Base-by-base conservation (phyloP, 2,329 filamentous ascomycete genomes). In the Pezicula radicicola region DNA sequence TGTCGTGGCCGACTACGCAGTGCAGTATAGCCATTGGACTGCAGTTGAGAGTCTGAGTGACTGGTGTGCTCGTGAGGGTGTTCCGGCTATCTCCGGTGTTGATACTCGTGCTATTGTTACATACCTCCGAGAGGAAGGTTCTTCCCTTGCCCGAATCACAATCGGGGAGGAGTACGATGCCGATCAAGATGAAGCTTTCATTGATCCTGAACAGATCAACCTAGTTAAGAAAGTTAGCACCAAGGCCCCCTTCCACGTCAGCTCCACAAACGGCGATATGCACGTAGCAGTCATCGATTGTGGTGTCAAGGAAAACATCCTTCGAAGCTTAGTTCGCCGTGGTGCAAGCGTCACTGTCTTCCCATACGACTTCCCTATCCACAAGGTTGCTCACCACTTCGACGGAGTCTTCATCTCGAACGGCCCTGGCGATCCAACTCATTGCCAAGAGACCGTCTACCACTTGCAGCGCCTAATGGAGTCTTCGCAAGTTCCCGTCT, bases 401-500 rank as follows among this genome's bases (percentile, higher is more conserved):
- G 94, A 99, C 64, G 94, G 94, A 67, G 87, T 99, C 67, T 99
- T 99, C 81, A 97, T 97, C 76, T 96, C 91, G 74, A 99, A 99
- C 75, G 94, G 94, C 54, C 94, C 94, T 27, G 94, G 94, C 75
- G 94, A 99, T 75, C 94, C 94, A 63, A 97, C 92, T 40, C 94
- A 99, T 76, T 97, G 92, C 78, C 88, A 91, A 68, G 84, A 91
- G 66, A 97, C 94, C 39, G 91, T 96, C 59, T 93, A 95, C 81
- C 92, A 96, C 77, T 83, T 99, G 51, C 81, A 81, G 64, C 89
- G 91, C 66, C 76, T 99, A 65, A 97, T 99, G 83, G 89, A 96
- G 71, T 86, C 84, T 21, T 96, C 91, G 45, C 86, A 91, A 63
- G 82, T 96, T 33, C 94, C 94, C 53, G 86, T 99, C 73, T 95